Evolutionary conservation across 371 early-diverging fungal genomes (phyloP).

Genomic region (Rhizopus delemar): DNA sequence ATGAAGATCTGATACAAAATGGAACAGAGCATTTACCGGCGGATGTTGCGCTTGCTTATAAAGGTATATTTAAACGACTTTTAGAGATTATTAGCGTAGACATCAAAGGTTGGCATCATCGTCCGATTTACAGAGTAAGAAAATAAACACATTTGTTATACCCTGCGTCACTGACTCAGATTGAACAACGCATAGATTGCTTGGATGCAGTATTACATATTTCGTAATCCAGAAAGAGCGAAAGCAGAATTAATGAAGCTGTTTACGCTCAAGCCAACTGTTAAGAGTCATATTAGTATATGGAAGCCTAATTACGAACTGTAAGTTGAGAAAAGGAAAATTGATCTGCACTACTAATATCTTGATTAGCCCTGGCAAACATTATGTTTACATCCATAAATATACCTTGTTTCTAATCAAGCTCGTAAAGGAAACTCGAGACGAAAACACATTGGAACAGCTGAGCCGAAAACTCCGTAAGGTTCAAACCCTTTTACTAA

Average conservation of each 20-base stretch:
- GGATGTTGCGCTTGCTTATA: conserved; percentile 38
- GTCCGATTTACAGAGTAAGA: conserved; percentile 64
- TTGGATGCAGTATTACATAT: conserved; percentile 63
- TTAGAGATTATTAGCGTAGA: conserved; percentile 52
- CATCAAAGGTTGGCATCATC: conserved; percentile 69
- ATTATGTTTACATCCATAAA: conserved; percentile 67
- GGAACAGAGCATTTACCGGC: conserved; percentile 10
- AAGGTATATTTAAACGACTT: conserved; percentile 49
- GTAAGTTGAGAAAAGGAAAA: conserved; percentile 25
- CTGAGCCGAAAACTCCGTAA: conserved; percentile 62
- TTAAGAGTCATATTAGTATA: conserved; percentile 59
- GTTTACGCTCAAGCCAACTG: conserved; percentile 56
- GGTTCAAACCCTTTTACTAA: conserved; percentile 51
- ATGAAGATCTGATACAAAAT: background rate
- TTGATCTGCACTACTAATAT: background rate
- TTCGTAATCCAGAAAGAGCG: conserved; percentile 57
- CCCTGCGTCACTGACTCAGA: background rate
- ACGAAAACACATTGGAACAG: conserved; percentile 57
- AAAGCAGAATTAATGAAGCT: conserved; percentile 57
- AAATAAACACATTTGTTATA: background rate
- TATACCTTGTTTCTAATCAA: conserved; percentile 63
- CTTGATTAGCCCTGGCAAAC: conserved; percentile 57
- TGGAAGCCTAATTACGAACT: conserved; percentile 76
- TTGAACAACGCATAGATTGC: conserved; percentile 45
- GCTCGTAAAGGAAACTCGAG: conserved; percentile 55